phyloP scores from a whole-genome alignment of 495 filamentous ascomycete species.

The Symbiotaphrina buchneri region DNA sequence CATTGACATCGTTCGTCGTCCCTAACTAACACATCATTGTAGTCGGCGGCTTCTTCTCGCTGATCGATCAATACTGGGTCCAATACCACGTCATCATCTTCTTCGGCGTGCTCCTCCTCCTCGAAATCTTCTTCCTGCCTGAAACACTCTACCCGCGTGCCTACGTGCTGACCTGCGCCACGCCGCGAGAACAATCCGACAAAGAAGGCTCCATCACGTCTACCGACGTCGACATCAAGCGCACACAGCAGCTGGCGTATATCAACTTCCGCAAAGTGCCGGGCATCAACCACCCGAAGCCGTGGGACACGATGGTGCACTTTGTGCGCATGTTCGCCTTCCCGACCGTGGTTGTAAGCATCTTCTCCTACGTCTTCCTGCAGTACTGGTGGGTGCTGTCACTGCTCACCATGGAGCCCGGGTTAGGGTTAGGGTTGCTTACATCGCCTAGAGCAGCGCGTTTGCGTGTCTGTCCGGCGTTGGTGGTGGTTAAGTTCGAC shows the following conservation, averaged over 20 bases:
- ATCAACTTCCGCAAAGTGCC: constrained; percentile 26
- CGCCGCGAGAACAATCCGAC: constrained; percentile 1
- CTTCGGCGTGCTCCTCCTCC: constrained; percentile 24
- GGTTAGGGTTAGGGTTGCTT: too few species aligned
- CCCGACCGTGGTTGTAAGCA: constrained; percentile 19
- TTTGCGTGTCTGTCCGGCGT: too few species aligned
- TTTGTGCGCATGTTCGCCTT: constrained; percentile 26
- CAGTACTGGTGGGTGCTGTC: constrained; percentile 46
- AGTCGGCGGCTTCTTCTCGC: constrained; percentile 33
- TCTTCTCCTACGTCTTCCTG: constrained; percentile 28
- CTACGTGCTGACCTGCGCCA: constrained; percentile 21
- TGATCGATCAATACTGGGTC: constrained; percentile 28
- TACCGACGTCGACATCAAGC: constrained; percentile 9
- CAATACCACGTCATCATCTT: constrained; percentile 35
- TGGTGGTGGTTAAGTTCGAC: too few species aligned
- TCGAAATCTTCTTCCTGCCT: constrained; percentile 29
- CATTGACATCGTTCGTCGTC: constrained; percentile 10
- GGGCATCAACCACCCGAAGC: constrained; percentile 27
- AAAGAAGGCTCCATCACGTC: constrained; percentile 1
- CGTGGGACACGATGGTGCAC: constrained; percentile 22
- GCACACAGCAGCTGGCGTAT: constrained; percentile 26
- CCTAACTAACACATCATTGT: constrained; percentile 3
- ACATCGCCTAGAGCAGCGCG: too few species aligned
- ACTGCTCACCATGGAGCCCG: constrained; percentile 34
- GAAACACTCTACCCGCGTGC: constrained; percentile 37